Evolutionary conservation across 2,329 filamentous ascomycete species (phyloP).

Genomic region (Leptographium galeiforme): DNA sequence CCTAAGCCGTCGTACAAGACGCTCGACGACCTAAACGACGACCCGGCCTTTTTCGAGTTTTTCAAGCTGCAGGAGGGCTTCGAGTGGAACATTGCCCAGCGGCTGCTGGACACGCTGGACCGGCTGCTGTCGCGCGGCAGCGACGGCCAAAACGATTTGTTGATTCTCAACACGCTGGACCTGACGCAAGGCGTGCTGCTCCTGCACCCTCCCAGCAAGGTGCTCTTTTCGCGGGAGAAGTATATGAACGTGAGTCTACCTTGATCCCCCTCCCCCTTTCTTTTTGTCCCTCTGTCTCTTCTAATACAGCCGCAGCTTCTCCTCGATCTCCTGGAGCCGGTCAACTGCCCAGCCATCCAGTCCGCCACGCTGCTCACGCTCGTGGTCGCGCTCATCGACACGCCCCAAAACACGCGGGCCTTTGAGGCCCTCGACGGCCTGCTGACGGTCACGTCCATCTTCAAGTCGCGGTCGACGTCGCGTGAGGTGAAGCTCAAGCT

Average conservation of each 20-base stretch:
- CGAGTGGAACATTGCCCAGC: slow-evolving; percentile 89
- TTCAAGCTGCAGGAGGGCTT: slow-evolving; percentile 95
- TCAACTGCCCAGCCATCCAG: slow-evolving; percentile 85
- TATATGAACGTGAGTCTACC: slow-evolving; percentile 69
- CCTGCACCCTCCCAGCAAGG: slow-evolving; percentile 79
- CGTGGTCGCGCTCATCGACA: slow-evolving; percentile 76
- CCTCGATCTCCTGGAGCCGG: slow-evolving; percentile 83
- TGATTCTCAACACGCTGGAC: slow-evolving; percentile 80
- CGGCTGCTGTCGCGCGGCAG: slow-evolving; percentile 16
- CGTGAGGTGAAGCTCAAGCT: slow-evolving; percentile 88
- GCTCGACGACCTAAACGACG: slow-evolving; percentile 57
- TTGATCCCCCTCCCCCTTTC: not conserved
- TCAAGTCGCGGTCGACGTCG: slow-evolving; percentile 75
- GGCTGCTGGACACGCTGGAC: slow-evolving; percentile 49
- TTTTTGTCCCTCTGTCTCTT: not conserved
- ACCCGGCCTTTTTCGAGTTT: slow-evolving; percentile 88
- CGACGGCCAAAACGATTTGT: slow-evolving; percentile 63
- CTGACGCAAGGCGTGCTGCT: slow-evolving; percentile 79
- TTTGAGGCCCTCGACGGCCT: slow-evolving; percentile 90
- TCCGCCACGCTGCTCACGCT: slow-evolving; percentile 81
- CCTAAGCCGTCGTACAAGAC: slow-evolving; percentile 35
- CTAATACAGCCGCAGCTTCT: slow-evolving; percentile 41
- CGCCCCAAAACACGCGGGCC: slow-evolving; percentile 74
- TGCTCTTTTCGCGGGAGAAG: slow-evolving; percentile 74
- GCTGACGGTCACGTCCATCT: slow-evolving; percentile 79